Percentiles rank a stretch among this genome's conserved stretches.
Conservation (phyloP, 2,329 filamentous ascomycete genomes). For the Alternaria novae-zelandiae region DNA sequence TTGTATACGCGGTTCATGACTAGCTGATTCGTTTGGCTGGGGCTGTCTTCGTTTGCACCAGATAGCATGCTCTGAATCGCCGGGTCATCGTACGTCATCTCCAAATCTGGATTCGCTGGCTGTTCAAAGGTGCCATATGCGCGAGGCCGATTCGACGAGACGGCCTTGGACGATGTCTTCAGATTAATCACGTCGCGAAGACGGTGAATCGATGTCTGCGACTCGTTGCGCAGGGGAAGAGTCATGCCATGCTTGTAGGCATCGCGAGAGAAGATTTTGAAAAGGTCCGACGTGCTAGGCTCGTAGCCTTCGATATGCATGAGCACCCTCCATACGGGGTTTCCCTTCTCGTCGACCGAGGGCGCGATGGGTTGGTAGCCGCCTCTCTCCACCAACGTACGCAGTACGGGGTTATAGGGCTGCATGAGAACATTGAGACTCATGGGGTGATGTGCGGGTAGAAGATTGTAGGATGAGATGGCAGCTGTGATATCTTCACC, state of each 20-base stretch:
- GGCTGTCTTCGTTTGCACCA: slow-evolving; percentile 9
- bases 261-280: slow-evolving; percentile 36
- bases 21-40: slow-evolving; percentile 29
- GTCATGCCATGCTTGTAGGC: slow-evolving; percentile 43
- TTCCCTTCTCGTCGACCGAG: slow-evolving; percentile 15
- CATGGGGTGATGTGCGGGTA: slow-evolving; percentile 28
- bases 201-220: slow-evolving; percentile 24
- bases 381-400: slow-evolving; percentile 34
- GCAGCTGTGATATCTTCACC: slow-evolving; percentile 55
- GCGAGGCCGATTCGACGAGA: slow-evolving; percentile 28
- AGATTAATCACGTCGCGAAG: slow-evolving; percentile 41
- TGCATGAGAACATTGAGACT: slow-evolving; percentile 40
- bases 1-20: slow-evolving; percentile 47
- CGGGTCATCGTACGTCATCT: slow-evolving; percentile 21
- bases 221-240: slow-evolving; percentile 30
- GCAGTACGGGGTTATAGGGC: slow-evolving; percentile 52
- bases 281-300: slow-evolving; percentile 35
- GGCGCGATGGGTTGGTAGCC: slow-evolving; percentile 44
- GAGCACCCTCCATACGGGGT: slow-evolving; percentile 39
- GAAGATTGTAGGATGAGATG: slow-evolving; percentile 58
- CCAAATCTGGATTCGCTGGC: neutral
- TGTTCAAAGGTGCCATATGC: slow-evolving; percentile 18
- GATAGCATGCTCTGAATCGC: slow-evolving; percentile 22
- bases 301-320: slow-evolving; percentile 46
- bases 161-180: slow-evolving; percentile 19